These are phyloP conservation scores for Scheffersomyces titani DNA, from an alignment of 1,139 yeast genomes.

Conservation along the genomic window DNA sequence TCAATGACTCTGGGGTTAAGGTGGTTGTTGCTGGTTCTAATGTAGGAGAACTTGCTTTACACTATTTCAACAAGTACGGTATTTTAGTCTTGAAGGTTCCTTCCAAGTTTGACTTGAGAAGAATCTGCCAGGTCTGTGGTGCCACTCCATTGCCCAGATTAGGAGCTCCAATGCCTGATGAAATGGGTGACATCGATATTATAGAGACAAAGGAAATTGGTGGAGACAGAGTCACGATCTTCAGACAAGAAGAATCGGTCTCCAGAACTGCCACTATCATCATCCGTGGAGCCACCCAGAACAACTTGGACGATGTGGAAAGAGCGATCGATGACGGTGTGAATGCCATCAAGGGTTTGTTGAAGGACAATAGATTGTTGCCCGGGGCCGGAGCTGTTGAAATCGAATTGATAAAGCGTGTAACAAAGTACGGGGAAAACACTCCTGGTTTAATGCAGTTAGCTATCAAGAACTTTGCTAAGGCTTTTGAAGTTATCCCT, in stretches of 20 bases:
- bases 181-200: slow-evolving; percentile 82
- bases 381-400: slow-evolving; percentile 99
- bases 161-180: slow-evolving; percentile 96
- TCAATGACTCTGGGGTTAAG: slow-evolving; percentile 78
- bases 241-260: slow-evolving; percentile 79
- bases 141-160: slow-evolving; percentile 94
- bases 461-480: slow-evolving; percentile 92
- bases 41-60: slow-evolving; percentile 90
- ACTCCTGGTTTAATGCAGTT: slow-evolving; percentile 93
- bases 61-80: slow-evolving; percentile 84
- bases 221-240: slow-evolving; percentile 94
- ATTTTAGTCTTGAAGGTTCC: slow-evolving; percentile 87
- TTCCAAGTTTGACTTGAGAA: slow-evolving; percentile 89
- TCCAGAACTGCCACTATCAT: slow-evolving; percentile 84
- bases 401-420: slow-evolving; percentile 77
- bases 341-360: slow-evolving; percentile 83
- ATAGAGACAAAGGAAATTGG: slow-evolving; percentile 95
- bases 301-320: slow-evolving; percentile 89
- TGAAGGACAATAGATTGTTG: slow-evolving; percentile 75
- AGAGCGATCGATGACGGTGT: slow-evolving; percentile 98
- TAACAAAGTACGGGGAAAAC: slow-evolving; percentile 84
- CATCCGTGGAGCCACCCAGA: slow-evolving; percentile 96
- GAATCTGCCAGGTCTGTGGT: slow-evolving; percentile 95
- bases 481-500: slow-evolving; percentile 93
- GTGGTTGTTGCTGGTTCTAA: slow-evolving; percentile 93